phyloP scores from a whole-genome alignment of 106 monocot species.

The Amphibolis antarctica region DNA sequence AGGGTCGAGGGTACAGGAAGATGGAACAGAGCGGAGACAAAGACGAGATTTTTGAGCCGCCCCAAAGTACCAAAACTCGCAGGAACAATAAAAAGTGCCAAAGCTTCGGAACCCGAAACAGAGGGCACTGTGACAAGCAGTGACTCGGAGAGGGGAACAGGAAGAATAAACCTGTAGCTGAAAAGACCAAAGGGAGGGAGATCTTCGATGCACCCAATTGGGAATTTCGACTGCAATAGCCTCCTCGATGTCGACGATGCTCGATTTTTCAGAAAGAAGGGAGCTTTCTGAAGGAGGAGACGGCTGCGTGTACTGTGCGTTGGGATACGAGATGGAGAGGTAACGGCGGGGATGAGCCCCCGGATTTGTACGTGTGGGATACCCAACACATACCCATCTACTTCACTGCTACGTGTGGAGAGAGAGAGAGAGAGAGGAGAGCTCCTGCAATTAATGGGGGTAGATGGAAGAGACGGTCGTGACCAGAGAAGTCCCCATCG shows the following conservation, averaged over 20 bases:
- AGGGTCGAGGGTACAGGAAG: not conserved
- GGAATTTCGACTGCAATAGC: not conserved
- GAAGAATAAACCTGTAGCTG: not conserved
- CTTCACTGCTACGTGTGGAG: too few relatives aligned
- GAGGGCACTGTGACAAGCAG: not conserved
- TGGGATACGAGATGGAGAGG: too few relatives aligned
- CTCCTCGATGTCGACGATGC: not conserved
- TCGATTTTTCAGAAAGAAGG: not conserved
- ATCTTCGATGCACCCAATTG: slow-evolving; percentile 3
- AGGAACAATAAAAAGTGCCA: not conserved
- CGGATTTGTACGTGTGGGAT: too few relatives aligned
- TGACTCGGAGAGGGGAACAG: not conserved
- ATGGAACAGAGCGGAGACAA: not conserved
- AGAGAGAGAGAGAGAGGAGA: too few relatives aligned
- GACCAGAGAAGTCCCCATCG: too few relatives aligned
- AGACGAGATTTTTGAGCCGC: not conserved
- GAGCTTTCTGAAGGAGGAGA: too few relatives aligned
- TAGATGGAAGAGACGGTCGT: too few relatives aligned
- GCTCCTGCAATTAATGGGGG: too few relatives aligned
- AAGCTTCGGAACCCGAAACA: not conserved
- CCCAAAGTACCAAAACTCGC: not conserved
- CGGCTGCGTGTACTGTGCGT: too few relatives aligned
- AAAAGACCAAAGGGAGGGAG: slow-evolving; percentile 2
- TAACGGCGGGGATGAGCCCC: too few relatives aligned
- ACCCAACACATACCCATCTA: too few relatives aligned